These are phyloP conservation scores for Halophytophthora batemanensis DNA, from an alignment of 352 stramenopile species.

Conservation along the genomic window DNA sequence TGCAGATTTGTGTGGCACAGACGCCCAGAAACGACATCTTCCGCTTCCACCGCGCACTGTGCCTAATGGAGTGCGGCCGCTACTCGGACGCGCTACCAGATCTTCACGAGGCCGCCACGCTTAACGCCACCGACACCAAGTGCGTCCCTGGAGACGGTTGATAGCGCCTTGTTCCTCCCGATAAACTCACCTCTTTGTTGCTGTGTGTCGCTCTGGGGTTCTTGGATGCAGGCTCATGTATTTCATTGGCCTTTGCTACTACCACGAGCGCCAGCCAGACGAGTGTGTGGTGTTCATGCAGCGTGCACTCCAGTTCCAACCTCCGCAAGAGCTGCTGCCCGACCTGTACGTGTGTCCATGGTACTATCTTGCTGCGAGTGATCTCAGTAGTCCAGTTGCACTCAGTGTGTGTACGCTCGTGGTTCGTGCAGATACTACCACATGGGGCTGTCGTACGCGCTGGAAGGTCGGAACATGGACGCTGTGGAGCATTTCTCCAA, in stretches of 20 bases:
- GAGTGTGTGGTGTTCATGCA: conserved; percentile 55
- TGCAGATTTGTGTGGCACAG: conserved; percentile 38
- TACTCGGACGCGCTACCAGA: conserved; percentile 53
- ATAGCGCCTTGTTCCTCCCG: background rate
- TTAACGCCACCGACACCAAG: conserved; percentile 29
- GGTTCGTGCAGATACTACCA: conserved; percentile 64
- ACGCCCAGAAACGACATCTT: conserved; percentile 54
- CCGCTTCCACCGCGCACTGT: conserved; percentile 61
- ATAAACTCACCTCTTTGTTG: background rate
- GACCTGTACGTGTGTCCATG: conserved; percentile 46
- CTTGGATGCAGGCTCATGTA: conserved; percentile 49
- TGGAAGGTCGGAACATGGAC: conserved; percentile 43
- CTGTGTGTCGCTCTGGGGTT: conserved; percentile 2
- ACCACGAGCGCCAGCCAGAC: conserved; percentile 37
- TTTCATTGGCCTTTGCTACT: conserved; percentile 62
- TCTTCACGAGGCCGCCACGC: conserved; percentile 40
- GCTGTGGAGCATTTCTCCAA: conserved; percentile 73
- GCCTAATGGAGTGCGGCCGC: conserved; percentile 47
- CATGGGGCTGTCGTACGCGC: conserved; percentile 58
- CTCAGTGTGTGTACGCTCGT: background rate
- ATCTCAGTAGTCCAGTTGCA: background rate
- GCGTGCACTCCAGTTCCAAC: conserved; percentile 28
- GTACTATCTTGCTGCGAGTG: conserved; percentile 1
- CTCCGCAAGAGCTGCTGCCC: conserved; percentile 30
- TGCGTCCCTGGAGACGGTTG: conserved; percentile 1